phyloP scores from a whole-genome alignment of 768 basidiomycete species.

The Panaeolus cyanescens region DNA sequence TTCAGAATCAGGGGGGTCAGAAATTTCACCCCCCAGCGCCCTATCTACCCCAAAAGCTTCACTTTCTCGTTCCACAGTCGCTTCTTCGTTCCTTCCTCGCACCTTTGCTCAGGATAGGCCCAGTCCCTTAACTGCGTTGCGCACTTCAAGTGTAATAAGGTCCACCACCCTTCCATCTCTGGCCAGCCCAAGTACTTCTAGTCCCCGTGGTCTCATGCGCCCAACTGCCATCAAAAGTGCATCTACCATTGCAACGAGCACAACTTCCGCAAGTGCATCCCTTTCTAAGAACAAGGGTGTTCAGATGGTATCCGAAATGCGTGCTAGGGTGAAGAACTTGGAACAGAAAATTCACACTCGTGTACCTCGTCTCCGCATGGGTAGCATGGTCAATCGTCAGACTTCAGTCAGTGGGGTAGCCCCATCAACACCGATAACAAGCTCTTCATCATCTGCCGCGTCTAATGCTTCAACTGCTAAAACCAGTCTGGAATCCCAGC shows the following conservation, averaged over 20 bases:
- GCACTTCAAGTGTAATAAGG: slow-evolving; percentile 46
- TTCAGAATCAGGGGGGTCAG: slow-evolving; percentile 14
- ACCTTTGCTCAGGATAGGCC: slow-evolving; percentile 49
- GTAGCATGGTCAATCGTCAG: slow-evolving; percentile 64
- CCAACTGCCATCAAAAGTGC: slow-evolving; percentile 43
- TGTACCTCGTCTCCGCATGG: slow-evolving; percentile 83
- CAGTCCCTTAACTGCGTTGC: slow-evolving; percentile 46
- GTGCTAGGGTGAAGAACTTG: slow-evolving; percentile 77
- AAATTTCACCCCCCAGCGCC: slow-evolving; percentile 19
- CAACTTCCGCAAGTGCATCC: slow-evolving; percentile 44
- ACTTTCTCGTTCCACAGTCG: slow-evolving; percentile 37
- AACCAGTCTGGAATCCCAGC: slow-evolving; percentile 46
- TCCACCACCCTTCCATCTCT: slow-evolving; percentile 59
- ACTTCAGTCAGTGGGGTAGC: slow-evolving; percentile 28
- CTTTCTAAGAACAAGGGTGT: slow-evolving; percentile 78
- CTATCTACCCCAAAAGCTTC: slow-evolving; percentile 41
- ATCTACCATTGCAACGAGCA: slow-evolving; percentile 43
- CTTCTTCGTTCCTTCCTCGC: slow-evolving; percentile 51
- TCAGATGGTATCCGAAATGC: slow-evolving; percentile 93
- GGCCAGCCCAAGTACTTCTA: slow-evolving; percentile 41
- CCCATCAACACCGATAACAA: slow-evolving; percentile 24
- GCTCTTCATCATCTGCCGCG: slow-evolving; percentile 38
- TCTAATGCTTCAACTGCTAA: slow-evolving; percentile 43
- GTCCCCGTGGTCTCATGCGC: slow-evolving; percentile 51
- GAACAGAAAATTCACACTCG: slow-evolving; percentile 89